phyloP scores from a whole-genome alignment of 1,139 yeast species.

The Candida sp. region DNA sequence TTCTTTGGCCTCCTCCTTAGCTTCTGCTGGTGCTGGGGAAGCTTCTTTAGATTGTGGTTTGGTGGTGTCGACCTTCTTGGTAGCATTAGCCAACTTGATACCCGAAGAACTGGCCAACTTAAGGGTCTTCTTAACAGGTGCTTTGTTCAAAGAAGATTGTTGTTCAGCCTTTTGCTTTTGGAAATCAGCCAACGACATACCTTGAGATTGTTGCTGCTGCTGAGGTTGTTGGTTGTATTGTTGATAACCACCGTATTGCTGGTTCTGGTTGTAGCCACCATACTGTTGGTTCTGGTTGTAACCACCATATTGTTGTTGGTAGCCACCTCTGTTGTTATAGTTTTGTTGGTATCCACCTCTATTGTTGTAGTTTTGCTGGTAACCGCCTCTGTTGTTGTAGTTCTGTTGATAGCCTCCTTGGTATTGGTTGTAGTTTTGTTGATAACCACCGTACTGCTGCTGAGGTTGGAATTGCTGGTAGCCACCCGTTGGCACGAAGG shows the following conservation, averaged over 20 bases:
- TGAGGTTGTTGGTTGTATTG: slow-evolving; percentile 19
- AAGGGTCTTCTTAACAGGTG: slow-evolving; percentile 53
- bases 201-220: slow-evolving; percentile 38
- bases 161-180: slow-evolving; percentile 67
- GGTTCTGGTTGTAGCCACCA: slow-evolving; percentile 8
- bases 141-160: slow-evolving; percentile 51
- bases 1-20: slow-evolving; percentile 17
- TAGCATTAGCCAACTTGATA: slow-evolving; percentile 68
- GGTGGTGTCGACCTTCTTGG: slow-evolving; percentile 36
- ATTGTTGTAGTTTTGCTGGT: slow-evolving; percentile 20
- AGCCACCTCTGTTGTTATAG: slow-evolving; percentile 14
- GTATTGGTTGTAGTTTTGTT: slow-evolving; percentile 21
- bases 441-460: slow-evolving; percentile 25
- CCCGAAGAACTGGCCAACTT: slow-evolving; percentile 70
- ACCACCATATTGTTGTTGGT: slow-evolving; percentile 19
- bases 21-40: slow-evolving; percentile 22
- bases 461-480: slow-evolving; percentile 22
- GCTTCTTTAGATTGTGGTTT: slow-evolving; percentile 24
- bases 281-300: slow-evolving; percentile 8
- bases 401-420: slow-evolving; percentile 22
- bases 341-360: slow-evolving; percentile 32
- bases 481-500: slow-evolving; percentile 12
- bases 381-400: slow-evolving; percentile 28
- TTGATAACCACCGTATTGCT: slow-evolving; percentile 9
- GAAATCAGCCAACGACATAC: slow-evolving; percentile 89